Evolutionary conservation across 176 grass and related monocot genomes (phyloP), one percentile per base, ranked within the genome.

Genomic region (Oryza glumipatula): DNA sequence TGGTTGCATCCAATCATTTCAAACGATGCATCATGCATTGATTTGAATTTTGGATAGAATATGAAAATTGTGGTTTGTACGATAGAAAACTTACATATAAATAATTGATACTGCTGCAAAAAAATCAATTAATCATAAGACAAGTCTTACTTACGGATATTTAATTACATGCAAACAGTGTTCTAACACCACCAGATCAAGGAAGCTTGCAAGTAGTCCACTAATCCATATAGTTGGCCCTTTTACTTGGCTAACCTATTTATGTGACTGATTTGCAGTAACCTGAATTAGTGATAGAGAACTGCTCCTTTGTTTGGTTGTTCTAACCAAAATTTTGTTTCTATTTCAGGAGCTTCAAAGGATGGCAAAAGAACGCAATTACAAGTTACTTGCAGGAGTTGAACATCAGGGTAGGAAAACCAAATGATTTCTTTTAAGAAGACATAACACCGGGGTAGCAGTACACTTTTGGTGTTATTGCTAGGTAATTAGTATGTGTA

Each of bases 351-450:
- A 92, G 84, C 83, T 92, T 92, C 12, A 92, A 92, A 70, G 82
- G 87, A 66, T 92, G 84, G 87, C 91, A 89, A 70, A 92, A 89
- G 76, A 89, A 80, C 84, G 87, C 87, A 17, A 89, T 92, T 73
- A 84, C 76, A 65, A 92, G 74, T 69, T 92, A 86, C 32, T 78
- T 92, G 61, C 61, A 75, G 45, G 87, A 89, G 80, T 68, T 84
- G 26, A 70, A 84, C 41, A 89, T 92, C 77, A 87, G 78, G 78
- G 81, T 89, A 24, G 87, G 91, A 81, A 92, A 92, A 84, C 87
- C 91, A 17, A 70, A 84, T 33, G 91, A 92, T 67, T 89, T 89
- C 84, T 72, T 86, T 30, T 86, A 46, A 84, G 21, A 63, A 2
- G 58, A 1, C 2, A 32, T 63, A 23, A 9, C 58, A 23, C 19